Evolutionary conservation across 2,329 filamentous ascomycete species (phyloP).

Genomic region (Magnaporthiopsis incrustans): DNA sequence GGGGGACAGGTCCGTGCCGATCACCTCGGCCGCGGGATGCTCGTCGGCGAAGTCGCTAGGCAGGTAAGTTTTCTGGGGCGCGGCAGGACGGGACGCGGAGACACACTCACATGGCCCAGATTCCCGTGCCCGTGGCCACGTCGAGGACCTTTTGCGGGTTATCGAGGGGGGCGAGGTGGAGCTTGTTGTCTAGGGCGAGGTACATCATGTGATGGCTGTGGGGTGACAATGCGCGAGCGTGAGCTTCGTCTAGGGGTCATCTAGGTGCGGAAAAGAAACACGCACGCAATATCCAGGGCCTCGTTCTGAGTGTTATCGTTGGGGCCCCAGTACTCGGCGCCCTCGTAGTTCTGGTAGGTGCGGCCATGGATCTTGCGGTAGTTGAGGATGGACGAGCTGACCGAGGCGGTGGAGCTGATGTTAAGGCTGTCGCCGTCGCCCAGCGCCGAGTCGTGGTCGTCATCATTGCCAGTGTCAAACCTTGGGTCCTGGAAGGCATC

Average conservation of each 20-base stretch:
- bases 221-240: neutral
- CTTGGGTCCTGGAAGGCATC: neutral
- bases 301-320: constrained; percentile 24
- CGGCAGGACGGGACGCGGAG: constrained; percentile 9
- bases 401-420: constrained; percentile 19
- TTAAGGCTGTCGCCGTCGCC: constrained; percentile 6
- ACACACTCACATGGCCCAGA: constrained; percentile 15
- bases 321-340: constrained; percentile 21
- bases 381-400: constrained; percentile 21
- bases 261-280: neutral
- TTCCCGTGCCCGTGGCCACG: constrained; percentile 16
- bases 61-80: constrained; percentile 12
- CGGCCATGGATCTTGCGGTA: constrained; percentile 24
- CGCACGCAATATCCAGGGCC: constrained; percentile 21
- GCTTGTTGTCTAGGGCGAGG: constrained; percentile 10
- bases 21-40: constrained; percentile 31
- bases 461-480: neutral
- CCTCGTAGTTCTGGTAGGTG: constrained; percentile 22
- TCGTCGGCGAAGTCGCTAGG: constrained; percentile 30
- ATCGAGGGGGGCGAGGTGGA: constrained; percentile 14
- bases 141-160: constrained; percentile 15
- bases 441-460: constrained; percentile 9
- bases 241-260: neutral
- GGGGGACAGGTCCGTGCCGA: constrained; percentile 42
- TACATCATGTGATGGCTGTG: constrained; percentile 10